phyloP scores from a whole-genome alignment of 805 yeast species.

The Wickerhamomyces canadensis region DNA sequence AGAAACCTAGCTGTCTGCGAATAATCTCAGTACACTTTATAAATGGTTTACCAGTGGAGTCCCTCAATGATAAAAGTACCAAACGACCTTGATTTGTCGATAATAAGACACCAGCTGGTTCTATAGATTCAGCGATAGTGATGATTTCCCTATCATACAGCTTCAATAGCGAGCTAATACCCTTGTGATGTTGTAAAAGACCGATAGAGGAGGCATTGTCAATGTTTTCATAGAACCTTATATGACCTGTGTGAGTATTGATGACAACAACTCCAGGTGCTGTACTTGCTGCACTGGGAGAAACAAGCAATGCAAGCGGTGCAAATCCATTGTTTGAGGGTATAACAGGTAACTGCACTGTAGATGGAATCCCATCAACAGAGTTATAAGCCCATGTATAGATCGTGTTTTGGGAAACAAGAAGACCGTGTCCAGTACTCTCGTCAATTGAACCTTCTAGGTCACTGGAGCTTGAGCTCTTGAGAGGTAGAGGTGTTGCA shows the following conservation, averaged over 20 bases:
- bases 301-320: conserved; percentile 54
- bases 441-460: conserved; percentile 27
- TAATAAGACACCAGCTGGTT: conserved; percentile 68
- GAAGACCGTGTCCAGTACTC: conserved; percentile 23
- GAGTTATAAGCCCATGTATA: conserved; percentile 68
- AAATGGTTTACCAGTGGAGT: conserved; percentile 58
- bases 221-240: conserved; percentile 70
- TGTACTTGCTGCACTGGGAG: conserved; percentile 45
- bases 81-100: conserved; percentile 70
- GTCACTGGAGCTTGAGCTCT: background rate
- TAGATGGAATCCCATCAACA: conserved; percentile 52
- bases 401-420: conserved; percentile 36
- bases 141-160: conserved; percentile 50
- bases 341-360: conserved; percentile 41
- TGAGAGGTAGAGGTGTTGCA: conserved; percentile 39
- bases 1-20: conserved; percentile 29
- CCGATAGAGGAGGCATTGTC: conserved; percentile 65
- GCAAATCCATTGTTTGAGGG: conserved; percentile 25
- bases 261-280: conserved; percentile 71
- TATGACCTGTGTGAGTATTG: conserved; percentile 49
- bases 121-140: conserved; percentile 51
- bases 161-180: conserved; percentile 32
- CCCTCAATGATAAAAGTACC: conserved; percentile 56
- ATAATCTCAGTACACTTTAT: conserved; percentile 23
- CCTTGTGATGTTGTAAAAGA: conserved; percentile 38